Conservation (phyloP, 2,329 filamentous ascomycete genomes). For the Cercospora janseana region DNA sequence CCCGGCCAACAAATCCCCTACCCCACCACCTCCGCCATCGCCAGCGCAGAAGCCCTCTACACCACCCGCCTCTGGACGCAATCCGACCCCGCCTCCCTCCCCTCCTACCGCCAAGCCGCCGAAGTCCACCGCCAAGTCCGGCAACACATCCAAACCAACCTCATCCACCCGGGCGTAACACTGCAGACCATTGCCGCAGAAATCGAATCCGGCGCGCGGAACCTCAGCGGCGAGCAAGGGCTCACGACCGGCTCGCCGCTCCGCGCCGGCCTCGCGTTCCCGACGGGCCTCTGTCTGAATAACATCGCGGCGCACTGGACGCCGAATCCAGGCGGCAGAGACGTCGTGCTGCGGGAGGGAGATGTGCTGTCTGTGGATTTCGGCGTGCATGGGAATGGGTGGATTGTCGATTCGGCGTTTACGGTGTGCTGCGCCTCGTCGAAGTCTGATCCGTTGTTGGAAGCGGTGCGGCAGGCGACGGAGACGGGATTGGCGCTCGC, state of each 20-base stretch:
- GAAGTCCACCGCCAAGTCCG: conserved; percentile 87
- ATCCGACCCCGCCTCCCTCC: conserved; percentile 66
- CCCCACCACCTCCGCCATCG: conserved; percentile 76
- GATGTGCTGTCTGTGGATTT: conserved; percentile 75
- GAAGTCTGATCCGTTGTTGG: conserved; percentile 65
- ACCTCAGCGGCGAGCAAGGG: conserved; percentile 72
- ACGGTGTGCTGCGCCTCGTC: conserved; percentile 67
- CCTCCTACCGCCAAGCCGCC: conserved; percentile 79
- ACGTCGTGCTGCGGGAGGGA: conserved; percentile 62
- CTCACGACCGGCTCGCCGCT: conserved; percentile 75
- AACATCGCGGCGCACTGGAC: conserved; percentile 84
- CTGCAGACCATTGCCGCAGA: conserved; percentile 80
- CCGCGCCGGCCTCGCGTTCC: conserved; percentile 81
- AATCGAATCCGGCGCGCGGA: conserved; percentile 80
- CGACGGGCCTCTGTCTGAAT: conserved; percentile 78
- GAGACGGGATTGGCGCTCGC: conserved; percentile 80
- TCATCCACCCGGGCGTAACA: conserved; percentile 71
- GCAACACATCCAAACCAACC: conserved; percentile 76
- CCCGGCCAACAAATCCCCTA: conserved; percentile 78
- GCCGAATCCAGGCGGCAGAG: conserved; percentile 85
- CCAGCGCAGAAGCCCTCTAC: conserved; percentile 79
- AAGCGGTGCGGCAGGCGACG: conserved; percentile 66
- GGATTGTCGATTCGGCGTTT: conserved; percentile 70
- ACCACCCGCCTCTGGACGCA: conserved; percentile 58
- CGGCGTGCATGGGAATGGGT: conserved; percentile 67